A percentile compares a stretch with the other conserved stretches of the same genome.
These are phyloP conservation scores for Calonectria fujianensis DNA, from an alignment of 2,329 filamentous ascomycete species.

Conservation along the genomic window DNA sequence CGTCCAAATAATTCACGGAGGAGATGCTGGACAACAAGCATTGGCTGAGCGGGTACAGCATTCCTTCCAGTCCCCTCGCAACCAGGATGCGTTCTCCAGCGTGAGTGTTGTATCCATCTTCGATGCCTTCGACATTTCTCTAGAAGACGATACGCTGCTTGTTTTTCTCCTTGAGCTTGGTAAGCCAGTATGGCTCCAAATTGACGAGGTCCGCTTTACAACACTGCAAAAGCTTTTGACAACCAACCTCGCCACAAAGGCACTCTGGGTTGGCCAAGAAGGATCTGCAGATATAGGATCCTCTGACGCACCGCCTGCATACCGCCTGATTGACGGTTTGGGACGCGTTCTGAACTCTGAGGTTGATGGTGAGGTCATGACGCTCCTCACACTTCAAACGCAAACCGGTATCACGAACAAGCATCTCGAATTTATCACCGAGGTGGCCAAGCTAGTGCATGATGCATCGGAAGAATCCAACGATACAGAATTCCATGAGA, in stretches of 20 bases:
- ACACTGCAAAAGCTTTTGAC: conserved; percentile 12
- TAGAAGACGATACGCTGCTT: neutral
- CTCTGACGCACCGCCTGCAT: neutral
- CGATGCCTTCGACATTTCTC: neutral
- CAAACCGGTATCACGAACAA: neutral
- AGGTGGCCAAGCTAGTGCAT: neutral
- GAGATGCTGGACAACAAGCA: neutral
- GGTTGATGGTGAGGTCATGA: conserved; percentile 9
- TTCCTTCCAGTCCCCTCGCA: neutral
- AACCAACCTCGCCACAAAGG: conserved; percentile 1
- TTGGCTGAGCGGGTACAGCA: neutral
- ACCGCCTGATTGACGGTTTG: conserved; percentile 8
- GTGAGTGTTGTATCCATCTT: neutral
- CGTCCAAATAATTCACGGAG: neutral
- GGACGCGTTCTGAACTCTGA: conserved; percentile 13
- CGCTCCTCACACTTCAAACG: conserved; percentile 1
- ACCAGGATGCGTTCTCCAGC: neutral
- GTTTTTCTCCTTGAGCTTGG: conserved; percentile 13
- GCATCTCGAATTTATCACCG: neutral
- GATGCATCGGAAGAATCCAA: neutral
- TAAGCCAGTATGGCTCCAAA: neutral
- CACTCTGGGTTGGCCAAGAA: conserved; percentile 6
- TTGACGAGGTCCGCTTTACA: neutral
- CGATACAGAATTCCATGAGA: conserved; percentile 7
- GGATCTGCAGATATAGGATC: neutral